phyloP scores from a whole-genome alignment of 495 filamentous ascomycete genomes.

The Symbiotaphrina buchneri region DNA sequence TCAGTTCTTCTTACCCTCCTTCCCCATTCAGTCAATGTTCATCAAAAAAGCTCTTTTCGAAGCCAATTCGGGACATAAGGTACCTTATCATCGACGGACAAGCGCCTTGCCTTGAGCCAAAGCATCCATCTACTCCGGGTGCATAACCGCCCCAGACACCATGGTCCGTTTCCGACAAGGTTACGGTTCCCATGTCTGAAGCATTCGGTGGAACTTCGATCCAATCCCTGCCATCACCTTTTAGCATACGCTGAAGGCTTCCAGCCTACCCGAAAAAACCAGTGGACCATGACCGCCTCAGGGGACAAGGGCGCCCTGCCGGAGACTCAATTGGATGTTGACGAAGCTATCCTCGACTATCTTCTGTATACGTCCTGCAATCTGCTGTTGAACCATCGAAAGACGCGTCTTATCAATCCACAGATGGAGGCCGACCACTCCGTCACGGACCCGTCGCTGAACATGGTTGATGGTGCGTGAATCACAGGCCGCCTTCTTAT shows the following conservation, averaged over 20 bases:
- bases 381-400: constrained; percentile 9
- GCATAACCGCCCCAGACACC: background rate
- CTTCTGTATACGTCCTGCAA: constrained; percentile 20
- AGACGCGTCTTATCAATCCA: background rate
- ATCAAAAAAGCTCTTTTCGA: too few relatives aligned
- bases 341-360: constrained; percentile 32
- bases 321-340: constrained; percentile 14
- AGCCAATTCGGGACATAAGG: too few relatives aligned
- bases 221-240: background rate
- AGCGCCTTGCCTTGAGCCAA: too few relatives aligned
- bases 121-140: background rate
- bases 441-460: constrained; percentile 1
- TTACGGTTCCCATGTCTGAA: background rate
- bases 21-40: too few relatives aligned
- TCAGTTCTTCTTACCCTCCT: too few relatives aligned
- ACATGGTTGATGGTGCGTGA: constrained; percentile 5
- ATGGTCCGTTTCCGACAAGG: background rate
- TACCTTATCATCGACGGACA: too few relatives aligned
- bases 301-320: background rate
- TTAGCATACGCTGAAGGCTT: too few relatives aligned
- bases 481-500: background rate
- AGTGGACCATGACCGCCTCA: too few relatives aligned
- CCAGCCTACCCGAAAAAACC: too few relatives aligned
- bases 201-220: too few relatives aligned
- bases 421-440: background rate